phyloP scores from a whole-genome alignment of 1,284 basidiomycete genomes.

The Microstroma glucosiphilum region DNA sequence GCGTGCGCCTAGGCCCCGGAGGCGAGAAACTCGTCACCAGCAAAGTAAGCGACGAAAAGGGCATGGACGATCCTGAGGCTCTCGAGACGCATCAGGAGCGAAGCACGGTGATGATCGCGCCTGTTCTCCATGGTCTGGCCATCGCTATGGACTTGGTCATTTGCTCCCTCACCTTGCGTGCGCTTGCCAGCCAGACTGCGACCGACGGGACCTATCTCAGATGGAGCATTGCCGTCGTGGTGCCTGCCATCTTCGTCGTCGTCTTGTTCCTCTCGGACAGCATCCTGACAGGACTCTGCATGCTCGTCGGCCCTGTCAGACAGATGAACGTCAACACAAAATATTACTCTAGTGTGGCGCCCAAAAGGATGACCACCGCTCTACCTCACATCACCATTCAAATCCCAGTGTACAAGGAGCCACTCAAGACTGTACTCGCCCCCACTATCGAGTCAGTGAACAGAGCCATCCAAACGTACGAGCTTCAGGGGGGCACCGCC shows the following conservation, averaged over 20 bases:
- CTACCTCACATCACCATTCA: slow-evolving; percentile 70
- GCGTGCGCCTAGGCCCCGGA: neutral
- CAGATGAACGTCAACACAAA: slow-evolving; percentile 56
- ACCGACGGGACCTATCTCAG: slow-evolving; percentile 63
- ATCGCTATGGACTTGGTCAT: slow-evolving; percentile 52
- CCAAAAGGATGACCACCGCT: slow-evolving; percentile 58
- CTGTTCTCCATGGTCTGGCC: slow-evolving; percentile 68
- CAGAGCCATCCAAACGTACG: slow-evolving; percentile 78
- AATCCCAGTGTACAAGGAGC: slow-evolving; percentile 69
- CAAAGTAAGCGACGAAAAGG: slow-evolving; percentile 15
- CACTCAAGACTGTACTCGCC: slow-evolving; percentile 53
- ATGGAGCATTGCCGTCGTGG: slow-evolving; percentile 61
- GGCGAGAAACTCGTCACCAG: slow-evolving; percentile 1
- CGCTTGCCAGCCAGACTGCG: slow-evolving; percentile 62
- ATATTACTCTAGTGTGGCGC: slow-evolving; percentile 53
- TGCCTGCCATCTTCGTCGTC: slow-evolving; percentile 66
- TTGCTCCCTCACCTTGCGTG: slow-evolving; percentile 61
- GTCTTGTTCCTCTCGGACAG: slow-evolving; percentile 62
- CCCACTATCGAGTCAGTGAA: slow-evolving; percentile 74
- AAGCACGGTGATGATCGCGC: slow-evolving; percentile 67
- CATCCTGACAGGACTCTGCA: slow-evolving; percentile 54
- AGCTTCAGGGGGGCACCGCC: slow-evolving; percentile 71
- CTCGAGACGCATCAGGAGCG: slow-evolving; percentile 25
- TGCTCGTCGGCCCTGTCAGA: slow-evolving; percentile 57
- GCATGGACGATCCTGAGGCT: slow-evolving; percentile 1